phyloP scores from a whole-genome alignment of 306 rosid genomes.

The Begonia masoniana region DNA sequence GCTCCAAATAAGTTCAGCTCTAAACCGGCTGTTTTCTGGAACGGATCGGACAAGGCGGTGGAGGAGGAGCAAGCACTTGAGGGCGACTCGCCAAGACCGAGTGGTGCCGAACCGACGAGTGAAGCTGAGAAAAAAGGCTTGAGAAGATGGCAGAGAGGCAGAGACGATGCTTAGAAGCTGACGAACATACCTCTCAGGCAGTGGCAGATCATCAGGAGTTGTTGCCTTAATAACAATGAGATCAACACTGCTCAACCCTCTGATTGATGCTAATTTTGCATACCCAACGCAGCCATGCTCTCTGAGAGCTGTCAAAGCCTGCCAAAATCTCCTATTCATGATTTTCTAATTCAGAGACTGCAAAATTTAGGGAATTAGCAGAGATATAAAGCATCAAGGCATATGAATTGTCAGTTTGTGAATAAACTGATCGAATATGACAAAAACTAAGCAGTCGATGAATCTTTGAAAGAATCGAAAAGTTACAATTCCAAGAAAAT shows the following conservation, averaged over 20 bases:
- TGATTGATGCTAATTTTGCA: slow-evolving; percentile 50
- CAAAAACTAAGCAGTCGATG: neutral
- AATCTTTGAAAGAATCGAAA: slow-evolving; percentile 4
- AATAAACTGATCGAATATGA: neutral
- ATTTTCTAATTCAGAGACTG: neutral
- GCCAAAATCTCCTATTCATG: slow-evolving; percentile 42
- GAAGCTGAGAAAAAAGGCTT: slow-evolving; percentile 41
- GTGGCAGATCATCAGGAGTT: slow-evolving; percentile 39
- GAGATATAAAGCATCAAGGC: neutral
- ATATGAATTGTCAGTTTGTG: neutral
- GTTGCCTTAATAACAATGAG: slow-evolving; percentile 54
- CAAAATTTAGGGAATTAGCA: neutral
- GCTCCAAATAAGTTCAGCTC: slow-evolving; percentile 34
- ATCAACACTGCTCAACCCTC: slow-evolving; percentile 44
- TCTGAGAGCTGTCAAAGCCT: slow-evolving; percentile 28
- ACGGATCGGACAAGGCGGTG: slow-evolving; percentile 60
- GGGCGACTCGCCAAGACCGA: slow-evolving; percentile 60
- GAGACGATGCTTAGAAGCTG: slow-evolving; percentile 48
- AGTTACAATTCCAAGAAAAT: neutral
- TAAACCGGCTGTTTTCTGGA: slow-evolving; percentile 23
- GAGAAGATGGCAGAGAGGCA: slow-evolving; percentile 37
- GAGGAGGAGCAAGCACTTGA: slow-evolving; percentile 70
- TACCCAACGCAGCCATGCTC: slow-evolving; percentile 42
- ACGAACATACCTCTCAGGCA: slow-evolving; percentile 45
- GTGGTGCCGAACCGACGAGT: slow-evolving; percentile 57